Evolutionary conservation across 164 flowering plant genomes (phyloP).

Genomic region (Berberis vulgaris): DNA sequence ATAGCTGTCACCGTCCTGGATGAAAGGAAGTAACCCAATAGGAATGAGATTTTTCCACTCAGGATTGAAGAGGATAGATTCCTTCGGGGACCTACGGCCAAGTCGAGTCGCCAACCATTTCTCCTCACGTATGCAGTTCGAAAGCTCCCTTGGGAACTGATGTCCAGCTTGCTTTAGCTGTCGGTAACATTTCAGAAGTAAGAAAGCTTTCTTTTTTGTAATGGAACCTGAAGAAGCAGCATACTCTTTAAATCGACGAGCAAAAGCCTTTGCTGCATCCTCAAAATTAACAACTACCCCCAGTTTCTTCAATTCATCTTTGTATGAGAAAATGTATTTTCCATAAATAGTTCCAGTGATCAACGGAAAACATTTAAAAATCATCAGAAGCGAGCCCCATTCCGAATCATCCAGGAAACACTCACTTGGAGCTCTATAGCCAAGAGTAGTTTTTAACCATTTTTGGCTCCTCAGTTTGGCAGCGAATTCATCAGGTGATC

Average conservation of each 20-base stretch:
- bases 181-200: constrained; percentile 36
- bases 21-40: constrained; percentile 43
- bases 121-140: constrained; percentile 21
- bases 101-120: constrained; percentile 59
- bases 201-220: constrained; percentile 22
- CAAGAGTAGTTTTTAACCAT: constrained; percentile 31
- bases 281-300: constrained; percentile 47
- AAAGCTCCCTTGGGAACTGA: constrained; percentile 25
- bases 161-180: constrained; percentile 12
- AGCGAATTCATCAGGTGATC: constrained; percentile 13
- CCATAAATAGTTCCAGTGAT: constrained; percentile 37
- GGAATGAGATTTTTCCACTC: constrained; percentile 34
- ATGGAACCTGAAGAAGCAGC: constrained; percentile 17
- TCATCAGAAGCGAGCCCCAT: constrained; percentile 50
- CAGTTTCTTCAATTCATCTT: constrained; percentile 21
- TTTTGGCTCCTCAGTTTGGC: constrained; percentile 13
- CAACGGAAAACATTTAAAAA: constrained; percentile 33
- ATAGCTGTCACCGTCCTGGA: constrained; percentile 30
- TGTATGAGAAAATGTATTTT: constrained; percentile 15
- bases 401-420: constrained; percentile 32
- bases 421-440: constrained; percentile 34
- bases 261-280: constrained; percentile 36
- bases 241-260: constrained; percentile 24
- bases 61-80: constrained; percentile 40
- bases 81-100: constrained; percentile 31